Base-by-base conservation (phyloP, 2,329 filamentous ascomycete genomes). In the Colletotrichum simmondsii region DNA sequence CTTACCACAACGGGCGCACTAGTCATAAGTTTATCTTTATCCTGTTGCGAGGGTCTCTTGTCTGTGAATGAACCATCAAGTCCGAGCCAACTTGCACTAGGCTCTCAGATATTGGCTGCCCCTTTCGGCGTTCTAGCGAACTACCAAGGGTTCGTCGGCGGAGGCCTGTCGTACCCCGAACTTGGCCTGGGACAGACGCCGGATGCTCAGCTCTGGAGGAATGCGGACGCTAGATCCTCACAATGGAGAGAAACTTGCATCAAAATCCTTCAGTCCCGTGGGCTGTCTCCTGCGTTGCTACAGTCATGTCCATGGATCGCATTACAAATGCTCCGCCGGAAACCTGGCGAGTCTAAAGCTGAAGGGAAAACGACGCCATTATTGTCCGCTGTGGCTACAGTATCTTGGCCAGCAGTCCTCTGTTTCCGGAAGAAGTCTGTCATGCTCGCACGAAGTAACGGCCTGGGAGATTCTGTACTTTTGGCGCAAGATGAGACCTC, bases 1-100 rank as follows among this genome's bases (percentile, higher is more conserved):
- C 78, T 91, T 63, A 91, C 89, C 6, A 90, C 87, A 2, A 87
- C 87, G 0, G 89, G 89, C 2, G 84, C 85, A 12, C 81, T 91
- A 8, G 79, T 91, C 16, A 81, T 90, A 30, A 85, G 84, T 54
- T 77, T 91, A 30, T 83, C 82, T 52, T 83, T 90, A 61, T 84
- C 86, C 4, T 78, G 83, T 52, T 86, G 87, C 54, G 81, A 84
- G 49, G 87, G 86, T 7, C 79, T 91, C 52, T 78, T 85, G 16
- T 84, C 83, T 1, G 80, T 87, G 24, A 85, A 87, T 19, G 86
- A 89, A 72, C 79, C 79, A 7, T 73, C 85, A 37, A 80, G 81
- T 16, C 78, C 83, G 16, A 83, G 82, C 53, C 75, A 85, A 5
- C 81, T 83, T 5, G 81, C 83, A 8, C 77, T 85, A 0, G 84